Conservation (phyloP, 1,139 yeast genomes). For the Yamadazyma membranifaciens region DNA sequence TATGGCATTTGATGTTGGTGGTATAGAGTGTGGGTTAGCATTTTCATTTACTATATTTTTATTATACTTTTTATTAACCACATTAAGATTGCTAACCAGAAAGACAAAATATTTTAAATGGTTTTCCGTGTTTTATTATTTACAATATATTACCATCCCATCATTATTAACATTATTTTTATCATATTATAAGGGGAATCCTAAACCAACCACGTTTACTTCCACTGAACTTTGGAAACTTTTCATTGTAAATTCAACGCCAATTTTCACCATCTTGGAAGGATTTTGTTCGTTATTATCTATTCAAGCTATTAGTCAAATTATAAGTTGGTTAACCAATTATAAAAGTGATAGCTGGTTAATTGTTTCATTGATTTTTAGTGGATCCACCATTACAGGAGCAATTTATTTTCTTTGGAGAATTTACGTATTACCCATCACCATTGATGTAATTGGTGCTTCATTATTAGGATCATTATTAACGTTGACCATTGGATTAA, state of each 20-base stretch:
- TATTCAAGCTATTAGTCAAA: conserved; percentile 88
- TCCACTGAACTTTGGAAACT: conserved; percentile 56
- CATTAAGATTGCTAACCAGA: conserved; percentile 59
- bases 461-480: conserved; percentile 82
- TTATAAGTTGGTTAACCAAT: conserved; percentile 69
- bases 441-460: conserved; percentile 73
- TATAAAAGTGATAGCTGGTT: conserved; percentile 77
- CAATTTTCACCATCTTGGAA: conserved; percentile 82
- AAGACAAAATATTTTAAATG: conserved; percentile 48
- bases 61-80: conserved; percentile 70
- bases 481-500: conserved; percentile 71
- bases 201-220: conserved; percentile 9
- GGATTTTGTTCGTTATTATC: conserved; percentile 89
- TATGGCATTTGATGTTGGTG: conserved; percentile 93
- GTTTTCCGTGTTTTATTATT: conserved; percentile 65
- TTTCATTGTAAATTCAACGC: conserved; percentile 75
- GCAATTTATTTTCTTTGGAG: conserved; percentile 78
- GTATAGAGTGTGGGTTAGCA: conserved; percentile 82
- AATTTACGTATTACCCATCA: conserved; percentile 69
- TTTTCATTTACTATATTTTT: conserved; percentile 74
- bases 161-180: conserved; percentile 74
- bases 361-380: conserved; percentile 66
- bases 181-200: conserved; percentile 39
- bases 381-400: conserved; percentile 74
- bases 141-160: conserved; percentile 83